Evolutionary conservation across 176 grass and related monocot genomes (phyloP).

Genomic region (Aegilops umbellulata): DNA sequence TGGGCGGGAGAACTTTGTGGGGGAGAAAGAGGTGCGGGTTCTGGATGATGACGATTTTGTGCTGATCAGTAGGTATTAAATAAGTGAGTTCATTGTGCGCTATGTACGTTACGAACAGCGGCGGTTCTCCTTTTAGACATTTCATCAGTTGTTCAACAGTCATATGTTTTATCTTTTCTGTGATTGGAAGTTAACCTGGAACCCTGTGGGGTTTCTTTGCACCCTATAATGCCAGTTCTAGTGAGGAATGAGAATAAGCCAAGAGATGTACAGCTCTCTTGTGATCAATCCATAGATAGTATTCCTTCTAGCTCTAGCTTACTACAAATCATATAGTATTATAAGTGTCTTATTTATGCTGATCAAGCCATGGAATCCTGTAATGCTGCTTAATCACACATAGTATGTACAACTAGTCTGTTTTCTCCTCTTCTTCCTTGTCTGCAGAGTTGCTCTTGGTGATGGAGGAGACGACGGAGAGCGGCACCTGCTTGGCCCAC

Average conservation of each 20-base stretch:
- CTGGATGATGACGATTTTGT: slow-evolving; percentile 80
- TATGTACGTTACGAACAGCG: neutral
- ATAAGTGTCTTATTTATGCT: neutral
- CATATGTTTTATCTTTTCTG: neutral
- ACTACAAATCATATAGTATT: neutral
- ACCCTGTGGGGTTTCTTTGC: neutral
- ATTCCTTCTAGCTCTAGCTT: neutral
- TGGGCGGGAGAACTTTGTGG: slow-evolving; percentile 70
- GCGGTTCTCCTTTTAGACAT: neutral
- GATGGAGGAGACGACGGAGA: slow-evolving; percentile 81
- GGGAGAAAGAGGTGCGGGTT: slow-evolving; percentile 55
- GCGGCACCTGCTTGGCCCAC: slow-evolving; percentile 83
- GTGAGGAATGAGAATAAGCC: slow-evolving; percentile 4
- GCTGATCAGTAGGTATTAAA: slow-evolving; percentile 71
- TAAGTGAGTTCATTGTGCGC: neutral
- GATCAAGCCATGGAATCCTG: neutral
- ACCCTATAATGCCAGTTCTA: neutral
- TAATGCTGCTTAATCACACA: neutral
- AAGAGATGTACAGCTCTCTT: neutral
- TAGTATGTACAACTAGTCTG: slow-evolving; percentile 8
- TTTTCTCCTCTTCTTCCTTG: slow-evolving; percentile 54
- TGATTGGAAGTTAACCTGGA: neutral
- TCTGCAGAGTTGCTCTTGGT: slow-evolving; percentile 70
- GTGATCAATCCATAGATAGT: neutral
- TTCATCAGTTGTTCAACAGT: neutral